These are phyloP conservation scores for Entonaema liquescens DNA, from an alignment of 495 filamentous ascomycete genomes.

Conservation along the genomic window DNA sequence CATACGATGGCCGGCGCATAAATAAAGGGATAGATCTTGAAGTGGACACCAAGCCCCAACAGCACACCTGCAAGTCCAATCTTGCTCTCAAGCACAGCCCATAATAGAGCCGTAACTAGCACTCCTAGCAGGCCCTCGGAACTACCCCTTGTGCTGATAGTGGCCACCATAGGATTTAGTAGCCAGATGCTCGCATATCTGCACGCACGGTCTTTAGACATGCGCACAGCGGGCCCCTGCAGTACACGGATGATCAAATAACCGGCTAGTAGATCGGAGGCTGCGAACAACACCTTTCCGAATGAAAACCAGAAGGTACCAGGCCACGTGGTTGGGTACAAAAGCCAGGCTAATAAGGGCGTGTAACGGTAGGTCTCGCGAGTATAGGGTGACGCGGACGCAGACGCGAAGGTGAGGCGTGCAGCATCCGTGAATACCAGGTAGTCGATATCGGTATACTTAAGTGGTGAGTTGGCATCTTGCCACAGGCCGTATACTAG, in stretches of 20 bases:
- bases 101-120: constrained; percentile 80
- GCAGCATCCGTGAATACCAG: constrained; percentile 98
- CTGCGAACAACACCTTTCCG: constrained; percentile 87
- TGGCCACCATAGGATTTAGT: constrained; percentile 97
- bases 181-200: constrained; percentile 88
- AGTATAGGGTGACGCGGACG: constrained; percentile 73
- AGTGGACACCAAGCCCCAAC: constrained; percentile 87
- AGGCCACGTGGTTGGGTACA: constrained; percentile 79
- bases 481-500: constrained; percentile 90
- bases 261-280: constrained; percentile 84
- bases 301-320: constrained; percentile 74
- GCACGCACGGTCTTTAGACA: constrained; percentile 60
- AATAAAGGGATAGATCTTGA: constrained; percentile 98
- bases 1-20: constrained; percentile 88
- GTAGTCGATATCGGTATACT: constrained; percentile 99
- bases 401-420: constrained; percentile 65
- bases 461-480: constrained; percentile 86
- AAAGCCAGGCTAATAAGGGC: constrained; percentile 87
- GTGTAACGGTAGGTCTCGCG: constrained; percentile 98
- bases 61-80: constrained; percentile 75
- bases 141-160: constrained; percentile 92
- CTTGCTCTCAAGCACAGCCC: constrained; percentile 71
- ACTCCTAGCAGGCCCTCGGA: constrained; percentile 90
- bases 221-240: constrained; percentile 36
- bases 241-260: constrained; percentile 81